Evolutionary conservation across 75 land plant genomes (phyloP).

Genomic region (Sequoia sempervirens): DNA sequence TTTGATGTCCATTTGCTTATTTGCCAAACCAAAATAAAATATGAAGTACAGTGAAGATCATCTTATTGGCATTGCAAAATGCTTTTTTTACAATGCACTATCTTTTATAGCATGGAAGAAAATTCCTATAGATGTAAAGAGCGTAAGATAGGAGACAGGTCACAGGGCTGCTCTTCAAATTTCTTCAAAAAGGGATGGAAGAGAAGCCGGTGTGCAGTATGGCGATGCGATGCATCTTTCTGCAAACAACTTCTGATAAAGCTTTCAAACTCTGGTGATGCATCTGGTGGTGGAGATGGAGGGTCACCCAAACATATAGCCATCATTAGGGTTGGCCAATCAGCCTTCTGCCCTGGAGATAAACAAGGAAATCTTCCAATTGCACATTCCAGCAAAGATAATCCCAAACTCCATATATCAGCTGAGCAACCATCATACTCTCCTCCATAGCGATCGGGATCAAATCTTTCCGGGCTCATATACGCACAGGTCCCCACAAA

Average conservation of each 20-base stretch:
- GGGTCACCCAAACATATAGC: slow-evolving; percentile 72
- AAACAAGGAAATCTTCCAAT: slow-evolving; percentile 63
- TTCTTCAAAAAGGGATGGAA: slow-evolving; percentile 5
- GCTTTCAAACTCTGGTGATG: slow-evolving; percentile 54
- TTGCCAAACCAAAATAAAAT: background rate
- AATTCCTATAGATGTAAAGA: slow-evolving; percentile 4
- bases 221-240: slow-evolving; percentile 50
- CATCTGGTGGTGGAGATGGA: slow-evolving; percentile 47
- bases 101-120: background rate
- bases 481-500: slow-evolving; percentile 82
- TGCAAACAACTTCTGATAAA: slow-evolving; percentile 58
- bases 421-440: slow-evolving; percentile 57
- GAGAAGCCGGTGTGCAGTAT: slow-evolving; percentile 27
- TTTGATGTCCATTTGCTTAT: background rate
- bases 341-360: slow-evolving; percentile 60
- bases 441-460: slow-evolving; percentile 61
- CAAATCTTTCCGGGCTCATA: slow-evolving; percentile 88
- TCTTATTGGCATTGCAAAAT: background rate
- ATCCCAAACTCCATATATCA: slow-evolving; percentile 76
- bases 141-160: slow-evolving; percentile 6
- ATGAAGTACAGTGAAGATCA: background rate
- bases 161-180: slow-evolving; percentile 2
- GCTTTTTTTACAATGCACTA: background rate
- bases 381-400: slow-evolving; percentile 58
- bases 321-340: slow-evolving; percentile 77